Evolutionary conservation across 2,329 filamentous ascomycete species (phyloP).

Genomic region (Ophiosphaerella herpotricha): DNA sequence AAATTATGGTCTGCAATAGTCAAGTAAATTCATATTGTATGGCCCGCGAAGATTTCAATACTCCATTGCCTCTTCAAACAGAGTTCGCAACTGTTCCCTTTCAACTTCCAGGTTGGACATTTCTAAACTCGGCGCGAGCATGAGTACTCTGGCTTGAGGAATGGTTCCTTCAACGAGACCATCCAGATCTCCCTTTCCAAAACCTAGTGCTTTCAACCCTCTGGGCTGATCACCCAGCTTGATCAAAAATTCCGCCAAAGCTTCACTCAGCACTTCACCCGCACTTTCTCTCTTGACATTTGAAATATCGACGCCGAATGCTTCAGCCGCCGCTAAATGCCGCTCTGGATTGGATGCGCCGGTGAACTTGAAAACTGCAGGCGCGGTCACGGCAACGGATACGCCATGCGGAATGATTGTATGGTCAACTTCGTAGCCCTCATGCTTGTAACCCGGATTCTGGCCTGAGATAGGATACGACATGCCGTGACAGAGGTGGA

Average conservation of each 20-base stretch:
- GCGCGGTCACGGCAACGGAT: slow-evolving; percentile 89
- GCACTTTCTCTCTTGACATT: slow-evolving; percentile 88
- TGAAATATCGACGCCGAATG: slow-evolving; percentile 85
- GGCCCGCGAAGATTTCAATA: slow-evolving; percentile 21
- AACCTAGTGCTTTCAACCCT: slow-evolving; percentile 83
- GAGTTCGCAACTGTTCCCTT: slow-evolving; percentile 52
- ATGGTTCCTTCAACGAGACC: slow-evolving; percentile 90
- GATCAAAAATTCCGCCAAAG: slow-evolving; percentile 78
- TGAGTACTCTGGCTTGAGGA: slow-evolving; percentile 86
- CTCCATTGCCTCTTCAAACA: slow-evolving; percentile 56
- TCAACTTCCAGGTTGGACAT: slow-evolving; percentile 52
- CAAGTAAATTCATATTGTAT: neutral
- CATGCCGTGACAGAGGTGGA: slow-evolving; percentile 91
- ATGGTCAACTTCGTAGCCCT: slow-evolving; percentile 76
- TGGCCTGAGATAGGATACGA: slow-evolving; percentile 96
- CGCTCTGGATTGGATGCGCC: slow-evolving; percentile 89
- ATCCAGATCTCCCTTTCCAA: slow-evolving; percentile 75
- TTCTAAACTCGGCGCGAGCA: slow-evolving; percentile 81
- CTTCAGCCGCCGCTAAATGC: slow-evolving; percentile 85
- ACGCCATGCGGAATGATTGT: slow-evolving; percentile 96
- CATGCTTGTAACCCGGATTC: slow-evolving; percentile 87
- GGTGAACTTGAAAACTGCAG: slow-evolving; percentile 93
- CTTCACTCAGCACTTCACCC: slow-evolving; percentile 84
- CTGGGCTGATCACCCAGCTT: slow-evolving; percentile 87
- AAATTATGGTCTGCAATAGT: neutral